Conservation (phyloP, 805 yeast species). For the Kodamaea fukazawae region DNA sequence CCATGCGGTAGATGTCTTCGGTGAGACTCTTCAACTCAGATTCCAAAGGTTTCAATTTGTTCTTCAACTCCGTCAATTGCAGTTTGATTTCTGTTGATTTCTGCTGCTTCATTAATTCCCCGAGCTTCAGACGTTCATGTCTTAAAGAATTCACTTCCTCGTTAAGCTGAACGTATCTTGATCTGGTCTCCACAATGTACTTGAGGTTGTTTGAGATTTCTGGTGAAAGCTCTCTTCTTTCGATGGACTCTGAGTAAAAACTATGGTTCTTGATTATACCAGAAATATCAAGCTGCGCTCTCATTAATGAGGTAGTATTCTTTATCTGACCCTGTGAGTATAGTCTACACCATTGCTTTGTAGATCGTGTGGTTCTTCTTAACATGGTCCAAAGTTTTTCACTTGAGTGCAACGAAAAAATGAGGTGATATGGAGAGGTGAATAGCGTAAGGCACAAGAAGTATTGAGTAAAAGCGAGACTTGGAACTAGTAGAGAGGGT, state of each 20-base stretch:
- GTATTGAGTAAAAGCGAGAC: too few relatives aligned
- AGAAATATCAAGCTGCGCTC: slow-evolving; percentile 26
- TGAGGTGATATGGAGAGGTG: too few relatives aligned
- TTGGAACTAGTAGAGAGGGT: too few relatives aligned
- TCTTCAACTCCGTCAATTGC: slow-evolving; percentile 24
- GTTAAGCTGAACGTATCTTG: slow-evolving; percentile 20
- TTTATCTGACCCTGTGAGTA: slow-evolving; percentile 1
- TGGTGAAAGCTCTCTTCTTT: slow-evolving; percentile 23
- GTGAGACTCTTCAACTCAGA: slow-evolving; percentile 26
- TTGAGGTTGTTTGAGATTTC: slow-evolving; percentile 19
- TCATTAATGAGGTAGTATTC: slow-evolving; percentile 14
- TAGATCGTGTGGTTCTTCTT: too few relatives aligned
- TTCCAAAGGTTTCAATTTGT: slow-evolving; percentile 27
- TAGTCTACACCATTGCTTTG: too few relatives aligned
- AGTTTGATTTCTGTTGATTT: slow-evolving; percentile 13
- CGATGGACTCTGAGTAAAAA: slow-evolving; percentile 26
- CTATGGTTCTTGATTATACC: slow-evolving; percentile 19
- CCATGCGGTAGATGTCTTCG: slow-evolving; percentile 33
- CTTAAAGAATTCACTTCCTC: slow-evolving; percentile 25
- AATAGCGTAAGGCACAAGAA: too few relatives aligned
- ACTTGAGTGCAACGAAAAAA: neutral
- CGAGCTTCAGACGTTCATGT: slow-evolving; percentile 26
- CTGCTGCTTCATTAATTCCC: slow-evolving; percentile 20
- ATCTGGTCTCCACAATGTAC: slow-evolving; percentile 25
- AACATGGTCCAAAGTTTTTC: neutral